Evolutionary conservation across 1,139 yeast species (phyloP).

Genomic region (Magnusiomyces paraingens): DNA sequence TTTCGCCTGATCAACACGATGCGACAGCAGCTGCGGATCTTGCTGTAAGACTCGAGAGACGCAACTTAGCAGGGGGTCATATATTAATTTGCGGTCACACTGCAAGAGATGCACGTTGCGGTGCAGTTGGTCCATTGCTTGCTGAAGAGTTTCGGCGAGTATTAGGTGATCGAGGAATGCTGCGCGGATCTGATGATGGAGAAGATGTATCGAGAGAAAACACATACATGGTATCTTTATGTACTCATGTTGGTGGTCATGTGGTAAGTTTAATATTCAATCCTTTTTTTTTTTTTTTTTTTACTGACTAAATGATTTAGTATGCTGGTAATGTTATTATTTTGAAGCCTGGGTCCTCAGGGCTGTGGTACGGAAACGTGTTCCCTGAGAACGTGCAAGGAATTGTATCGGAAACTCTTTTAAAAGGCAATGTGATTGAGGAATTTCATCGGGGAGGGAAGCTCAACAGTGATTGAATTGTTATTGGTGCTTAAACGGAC

Average conservation of each 20-base stretch:
- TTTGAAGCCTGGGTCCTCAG: slow-evolving; percentile 29
- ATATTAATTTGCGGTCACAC: slow-evolving; percentile 63
- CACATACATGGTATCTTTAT: slow-evolving; percentile 45
- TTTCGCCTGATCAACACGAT: background rate
- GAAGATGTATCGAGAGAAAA: slow-evolving; percentile 21
- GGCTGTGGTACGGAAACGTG: slow-evolving; percentile 70
- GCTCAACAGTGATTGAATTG: background rate
- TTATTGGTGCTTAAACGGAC: no score
- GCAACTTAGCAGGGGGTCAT: slow-evolving; percentile 15
- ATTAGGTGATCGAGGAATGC: slow-evolving; percentile 31
- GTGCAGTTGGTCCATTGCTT: slow-evolving; percentile 53
- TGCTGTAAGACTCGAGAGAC: no score
- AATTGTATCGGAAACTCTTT: slow-evolving; percentile 48
- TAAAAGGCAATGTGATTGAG: slow-evolving; percentile 43
- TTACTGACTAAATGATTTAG: slow-evolving; percentile 8
- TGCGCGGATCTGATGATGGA: slow-evolving; percentile 21
- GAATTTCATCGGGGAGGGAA: slow-evolving; percentile 47
- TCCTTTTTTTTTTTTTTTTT: slow-evolving; percentile 1
- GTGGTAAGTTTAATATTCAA: slow-evolving; percentile 27
- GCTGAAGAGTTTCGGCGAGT: slow-evolving; percentile 45
- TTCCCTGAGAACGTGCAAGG: slow-evolving; percentile 62
- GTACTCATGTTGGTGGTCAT: slow-evolving; percentile 75
- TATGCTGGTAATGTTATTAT: slow-evolving; percentile 69
- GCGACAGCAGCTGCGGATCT: no score
- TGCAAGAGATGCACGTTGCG: slow-evolving; percentile 60